Conservation (phyloP, 2,329 filamentous ascomycete species). For the Akanthomyces dipterigenus region DNA sequence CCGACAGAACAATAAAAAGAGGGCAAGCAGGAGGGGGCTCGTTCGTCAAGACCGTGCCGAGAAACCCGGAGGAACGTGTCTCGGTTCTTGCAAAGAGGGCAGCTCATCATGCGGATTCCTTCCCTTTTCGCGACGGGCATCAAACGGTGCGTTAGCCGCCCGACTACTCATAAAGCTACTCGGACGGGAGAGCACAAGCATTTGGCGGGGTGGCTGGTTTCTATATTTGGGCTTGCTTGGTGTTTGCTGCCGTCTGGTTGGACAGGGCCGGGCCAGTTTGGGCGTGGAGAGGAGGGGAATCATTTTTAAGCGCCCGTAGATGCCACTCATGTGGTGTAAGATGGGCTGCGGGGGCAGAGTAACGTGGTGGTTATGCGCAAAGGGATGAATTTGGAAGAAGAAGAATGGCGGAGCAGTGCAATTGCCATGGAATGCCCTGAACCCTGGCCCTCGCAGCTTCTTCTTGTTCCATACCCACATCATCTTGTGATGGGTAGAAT, state of each 20-base stretch:
- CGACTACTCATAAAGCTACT: neutral
- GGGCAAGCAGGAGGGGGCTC: neutral
- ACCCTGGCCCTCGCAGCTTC: neutral
- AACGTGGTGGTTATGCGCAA: too few species aligned
- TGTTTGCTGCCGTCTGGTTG: neutral
- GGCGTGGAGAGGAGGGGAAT: neutral
- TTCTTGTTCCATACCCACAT: neutral
- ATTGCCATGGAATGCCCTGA: neutral
- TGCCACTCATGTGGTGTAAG: neutral
- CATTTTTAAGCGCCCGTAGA: neutral
- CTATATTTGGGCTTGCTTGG: slow-evolving; percentile 5
- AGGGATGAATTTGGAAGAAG: neutral
- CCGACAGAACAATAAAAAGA: neutral
- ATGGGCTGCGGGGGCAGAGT: too few species aligned
- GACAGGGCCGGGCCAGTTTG: neutral
- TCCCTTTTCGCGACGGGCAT: neutral
- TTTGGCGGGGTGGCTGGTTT: neutral
- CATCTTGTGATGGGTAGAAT: neutral
- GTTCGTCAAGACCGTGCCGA: neutral
- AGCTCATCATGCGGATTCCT: neutral
- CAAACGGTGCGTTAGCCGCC: neutral
- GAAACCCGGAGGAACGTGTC: neutral
- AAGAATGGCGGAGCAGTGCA: too few species aligned
- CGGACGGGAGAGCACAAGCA: too few species aligned
- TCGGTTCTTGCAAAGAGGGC: neutral